phyloP scores from a whole-genome alignment of 2,329 filamentous ascomycete species.

The Diaporthe batatas region DNA sequence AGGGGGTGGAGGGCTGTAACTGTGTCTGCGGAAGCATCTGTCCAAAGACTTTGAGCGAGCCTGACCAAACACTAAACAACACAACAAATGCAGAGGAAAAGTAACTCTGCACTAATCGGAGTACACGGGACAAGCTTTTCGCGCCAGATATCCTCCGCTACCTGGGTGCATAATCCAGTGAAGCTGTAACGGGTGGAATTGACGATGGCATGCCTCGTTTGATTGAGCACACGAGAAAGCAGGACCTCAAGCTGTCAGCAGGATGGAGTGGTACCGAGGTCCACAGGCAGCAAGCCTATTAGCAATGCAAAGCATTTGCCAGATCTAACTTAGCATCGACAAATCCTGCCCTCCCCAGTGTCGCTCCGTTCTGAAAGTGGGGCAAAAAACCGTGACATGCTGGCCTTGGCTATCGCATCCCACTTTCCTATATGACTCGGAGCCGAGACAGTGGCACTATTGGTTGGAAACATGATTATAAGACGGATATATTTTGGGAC shows the following conservation, averaged over 20 bases:
- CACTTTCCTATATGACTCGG: neutral
- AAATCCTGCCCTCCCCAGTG: neutral
- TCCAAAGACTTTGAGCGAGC: neutral
- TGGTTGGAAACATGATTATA: conserved; percentile 34
- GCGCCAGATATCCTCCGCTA: neutral
- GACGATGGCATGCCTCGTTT: neutral
- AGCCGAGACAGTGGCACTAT: neutral
- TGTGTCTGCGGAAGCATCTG: neutral
- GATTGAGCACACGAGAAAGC: neutral
- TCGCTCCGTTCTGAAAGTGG: conserved; percentile 5
- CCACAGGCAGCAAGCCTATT: neutral
- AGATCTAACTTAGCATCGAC: conserved; percentile 15
- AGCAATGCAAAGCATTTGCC: conserved; percentile 5
- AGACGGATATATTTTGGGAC: conserved; percentile 38
- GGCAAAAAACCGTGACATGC: neutral
- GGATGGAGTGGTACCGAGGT: neutral
- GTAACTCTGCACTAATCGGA: neutral
- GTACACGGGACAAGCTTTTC: neutral
- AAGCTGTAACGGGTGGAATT: conserved; percentile 5
- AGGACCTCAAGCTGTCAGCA: conserved; percentile 17
- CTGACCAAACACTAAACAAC: neutral
- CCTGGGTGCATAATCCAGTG: neutral
- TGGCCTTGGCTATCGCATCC: neutral
- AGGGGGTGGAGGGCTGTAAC: neutral
- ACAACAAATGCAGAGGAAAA: neutral